A percentile compares a stretch with the other conserved stretches of the same genome.
These are phyloP conservation scores for Thalassiosira hispida DNA, from an alignment of 352 stramenopile species.

Conservation along the genomic window DNA sequence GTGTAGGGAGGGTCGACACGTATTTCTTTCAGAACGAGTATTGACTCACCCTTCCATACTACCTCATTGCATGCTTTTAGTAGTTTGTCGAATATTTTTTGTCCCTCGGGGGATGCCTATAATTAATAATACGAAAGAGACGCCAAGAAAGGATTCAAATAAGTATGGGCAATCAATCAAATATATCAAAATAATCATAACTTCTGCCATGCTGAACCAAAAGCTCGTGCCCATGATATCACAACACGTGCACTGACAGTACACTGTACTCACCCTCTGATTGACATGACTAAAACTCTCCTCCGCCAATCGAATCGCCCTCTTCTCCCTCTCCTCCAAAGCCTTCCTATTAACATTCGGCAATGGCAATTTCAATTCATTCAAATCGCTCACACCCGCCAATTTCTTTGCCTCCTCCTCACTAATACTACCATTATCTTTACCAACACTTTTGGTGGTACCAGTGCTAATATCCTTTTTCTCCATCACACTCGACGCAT, in stretches of 20 bases:
- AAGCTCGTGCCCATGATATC: slow-evolving; percentile 2
- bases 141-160: slow-evolving; percentile 4
- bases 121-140: background rate
- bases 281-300: slow-evolving; percentile 79
- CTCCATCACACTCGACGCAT: slow-evolving; percentile 48
- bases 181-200: too few relatives aligned
- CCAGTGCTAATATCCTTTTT: slow-evolving; percentile 36
- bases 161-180: slow-evolving; percentile 15
- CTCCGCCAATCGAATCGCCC: slow-evolving; percentile 69
- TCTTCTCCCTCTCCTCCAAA: slow-evolving; percentile 79
- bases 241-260: background rate
- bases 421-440: background rate
- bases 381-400: slow-evolving; percentile 16
- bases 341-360: slow-evolving; percentile 62
- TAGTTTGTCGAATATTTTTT: slow-evolving; percentile 81
- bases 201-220: too few relatives aligned
- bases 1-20: slow-evolving; percentile 80
- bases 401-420: slow-evolving; percentile 20
- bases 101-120: slow-evolving; percentile 70
- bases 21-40: slow-evolving; percentile 78
- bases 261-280: slow-evolving; percentile 67
- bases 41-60: slow-evolving; percentile 74
- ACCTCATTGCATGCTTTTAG: slow-evolving; percentile 84
- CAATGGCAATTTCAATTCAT: slow-evolving; percentile 43
- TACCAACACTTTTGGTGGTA: slow-evolving; percentile 7